These are phyloP conservation scores for Didymella lethalis DNA, from an alignment of 2,329 filamentous ascomycete genomes.

Conservation along the genomic window DNA sequence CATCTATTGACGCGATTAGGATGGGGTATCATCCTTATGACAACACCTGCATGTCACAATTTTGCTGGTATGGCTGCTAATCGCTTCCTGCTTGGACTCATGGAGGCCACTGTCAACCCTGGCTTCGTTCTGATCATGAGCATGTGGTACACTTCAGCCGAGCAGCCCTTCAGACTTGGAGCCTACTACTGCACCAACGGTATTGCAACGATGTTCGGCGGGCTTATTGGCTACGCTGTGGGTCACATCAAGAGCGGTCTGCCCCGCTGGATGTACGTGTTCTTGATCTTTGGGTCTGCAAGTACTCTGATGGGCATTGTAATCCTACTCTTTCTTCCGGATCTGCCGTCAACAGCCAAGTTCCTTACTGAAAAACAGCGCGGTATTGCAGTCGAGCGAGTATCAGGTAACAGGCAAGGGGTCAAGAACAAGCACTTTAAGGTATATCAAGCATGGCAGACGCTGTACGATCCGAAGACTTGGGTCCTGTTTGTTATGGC, in stretches of 20 bases:
- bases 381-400: constrained; percentile 49
- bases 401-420: constrained; percentile 58
- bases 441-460: constrained; percentile 54
- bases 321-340: constrained; percentile 64
- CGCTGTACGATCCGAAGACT: constrained; percentile 55
- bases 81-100: constrained; percentile 62
- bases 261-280: constrained; percentile 56
- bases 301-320: constrained; percentile 45
- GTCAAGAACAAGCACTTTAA: constrained; percentile 61
- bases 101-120: constrained; percentile 58
- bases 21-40: constrained; percentile 54
- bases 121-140: constrained; percentile 70
- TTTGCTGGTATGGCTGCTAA: constrained; percentile 50
- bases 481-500: constrained; percentile 50
- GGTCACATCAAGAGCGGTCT: constrained; percentile 59
- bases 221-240: constrained; percentile 66
- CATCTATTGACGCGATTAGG: constrained; percentile 21
- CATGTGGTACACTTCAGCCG: constrained; percentile 70
- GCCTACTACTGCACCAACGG: constrained; percentile 60
- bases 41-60: constrained; percentile 52
- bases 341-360: constrained; percentile 45
- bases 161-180: constrained; percentile 65
- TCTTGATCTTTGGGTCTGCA: constrained; percentile 63
- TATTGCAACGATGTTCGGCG: constrained; percentile 63
- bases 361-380: constrained; percentile 30